Base-by-base conservation (phyloP, 2,329 filamentous ascomycete species). In the Lasiodiplodia sp. region DNA sequence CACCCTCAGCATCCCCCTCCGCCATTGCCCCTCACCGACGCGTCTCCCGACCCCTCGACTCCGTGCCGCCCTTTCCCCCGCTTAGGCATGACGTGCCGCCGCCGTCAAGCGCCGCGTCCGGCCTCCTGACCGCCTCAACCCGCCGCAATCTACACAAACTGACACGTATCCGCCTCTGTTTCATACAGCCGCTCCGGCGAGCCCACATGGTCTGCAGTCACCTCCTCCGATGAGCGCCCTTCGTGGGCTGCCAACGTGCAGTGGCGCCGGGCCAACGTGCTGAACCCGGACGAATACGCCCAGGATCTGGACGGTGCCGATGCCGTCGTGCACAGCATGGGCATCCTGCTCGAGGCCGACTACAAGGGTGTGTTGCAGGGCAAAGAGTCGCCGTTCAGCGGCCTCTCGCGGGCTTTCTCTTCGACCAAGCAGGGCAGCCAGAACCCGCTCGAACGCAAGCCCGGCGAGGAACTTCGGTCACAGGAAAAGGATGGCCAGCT, bases 261-360 rank as follows among this genome's bases (percentile, higher is more conserved):
- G 71, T 98, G 96, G 96, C 91, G 93, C 73, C 90, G 90, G 72
- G 95, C 91, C 75, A 93, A 98, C 81, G 91, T 98, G 73, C 88
- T 99, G 70, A 88, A 91, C 70, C 95, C 96, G 0, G 83, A 87
- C 0, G 92, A 92, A 21, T 99, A 97, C 82, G 88, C 87, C 10
- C 83, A 90, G 0, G 87, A 95, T 58, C 88, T 99, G 70, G 87
- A 88, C 72, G 88, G 87, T 68, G 92, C 94, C 70, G 89, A 93
- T 78, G 94, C 90, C 68, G 94, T 98, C 31, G 91, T 99, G 57
- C 96, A 99, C 85, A 93, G 87, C 76, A 94, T 98, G 91, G 96
- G 96, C 11, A 97, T 99, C 74, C 86, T 99, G 21, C 88, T 99
- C 11, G 96, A 99, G 83, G 94, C 94, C 62, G 96, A 99, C 84